phyloP scores from a whole-genome alignment of 225 moss, liverwort and hornwort species.

The Polytrichum commune region DNA sequence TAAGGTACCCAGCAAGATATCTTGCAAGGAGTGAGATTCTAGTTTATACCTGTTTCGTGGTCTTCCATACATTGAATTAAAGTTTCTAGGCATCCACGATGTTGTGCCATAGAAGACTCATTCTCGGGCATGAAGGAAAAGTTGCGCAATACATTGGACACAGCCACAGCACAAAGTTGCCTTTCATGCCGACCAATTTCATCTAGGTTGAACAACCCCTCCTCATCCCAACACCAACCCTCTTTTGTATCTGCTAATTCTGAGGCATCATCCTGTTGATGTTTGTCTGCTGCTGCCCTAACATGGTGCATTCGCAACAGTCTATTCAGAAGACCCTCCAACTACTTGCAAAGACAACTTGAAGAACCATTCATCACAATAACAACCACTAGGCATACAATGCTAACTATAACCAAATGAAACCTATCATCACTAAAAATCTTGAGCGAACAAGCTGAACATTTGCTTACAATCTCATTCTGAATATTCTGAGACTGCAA shows the following conservation, averaged over 20 bases:
- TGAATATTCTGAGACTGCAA: not conserved
- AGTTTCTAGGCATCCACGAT: constrained; percentile 69
- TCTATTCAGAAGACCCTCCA: not conserved
- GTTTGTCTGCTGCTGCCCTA: constrained; percentile 52
- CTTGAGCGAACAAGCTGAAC: too few relatives aligned
- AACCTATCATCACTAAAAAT: too few relatives aligned
- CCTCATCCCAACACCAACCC: constrained; percentile 99
- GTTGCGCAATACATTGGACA: constrained; percentile 86
- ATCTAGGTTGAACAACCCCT: constrained; percentile 89
- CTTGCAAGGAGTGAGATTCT: not conserved
- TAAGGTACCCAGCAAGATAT: not conserved
- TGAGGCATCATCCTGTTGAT: constrained; percentile 34
- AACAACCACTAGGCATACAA: too few relatives aligned
- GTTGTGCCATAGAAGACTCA: constrained; percentile 75
- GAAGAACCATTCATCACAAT: not conserved
- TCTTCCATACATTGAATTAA: constrained; percentile 81
- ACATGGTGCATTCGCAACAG: constrained; percentile 1
- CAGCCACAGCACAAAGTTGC: constrained; percentile 90
- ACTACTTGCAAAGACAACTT: not conserved
- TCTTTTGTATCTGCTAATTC: constrained; percentile 30
- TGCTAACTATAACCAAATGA: too few relatives aligned
- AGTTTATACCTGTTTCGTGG: constrained; percentile 54
- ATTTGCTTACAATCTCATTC: too few relatives aligned
- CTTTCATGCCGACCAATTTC: constrained; percentile 88
- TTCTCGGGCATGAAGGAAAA: constrained; percentile 95